Evolutionary conservation across 2,329 filamentous ascomycete species (phyloP), one percentile per base, ranked within the genome.

Genomic region (Beauveria asiatica): DNA sequence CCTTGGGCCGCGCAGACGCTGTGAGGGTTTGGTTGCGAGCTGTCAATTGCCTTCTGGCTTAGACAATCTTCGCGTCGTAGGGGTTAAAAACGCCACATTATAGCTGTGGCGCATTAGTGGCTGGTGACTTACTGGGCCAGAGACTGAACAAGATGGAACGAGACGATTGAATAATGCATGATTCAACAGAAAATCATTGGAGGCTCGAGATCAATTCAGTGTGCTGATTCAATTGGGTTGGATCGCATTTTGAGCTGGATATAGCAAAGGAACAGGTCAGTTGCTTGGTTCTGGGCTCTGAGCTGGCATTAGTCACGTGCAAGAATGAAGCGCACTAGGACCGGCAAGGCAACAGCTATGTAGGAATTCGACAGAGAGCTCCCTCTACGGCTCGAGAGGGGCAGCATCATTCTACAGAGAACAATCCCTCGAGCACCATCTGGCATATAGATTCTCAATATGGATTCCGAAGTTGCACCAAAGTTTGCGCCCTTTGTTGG

Each of bases 401-500:
- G 46, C n/a, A 41, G 17, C 46, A 51, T 50, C 45, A 57, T 42
- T 37, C 13, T 19, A 27, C 46, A 52, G 19, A 13, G 17, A 37
- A 27, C n/a, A 50, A 27, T n/a, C 25, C 17, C 25, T 30, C 16
- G 30, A 48, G 41, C 10, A 41, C 5, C 42, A 41, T 30, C 57
- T 39, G 44, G 65, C 56, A 21, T 37, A 57, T 30, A 56, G 21
- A 25, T 13, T 17, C 33, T 8, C 68, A 76, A 53, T 64, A 84
- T 84, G 82, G 68, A 82, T 66, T 83, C 82, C 52, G 83, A 86
- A 66, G 75, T 85, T 64, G 79, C 87, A 62, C 90, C 90, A 68
- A 89, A 89, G 76, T 93, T 92, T 73, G 90, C 90, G 78, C 89
- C 89, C 68, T 94, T 93, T 79, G 82, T 93, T 73, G 90, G 90